Conservation (phyloP, 768 basidiomycete species). For the Mycena crocata region DNA sequence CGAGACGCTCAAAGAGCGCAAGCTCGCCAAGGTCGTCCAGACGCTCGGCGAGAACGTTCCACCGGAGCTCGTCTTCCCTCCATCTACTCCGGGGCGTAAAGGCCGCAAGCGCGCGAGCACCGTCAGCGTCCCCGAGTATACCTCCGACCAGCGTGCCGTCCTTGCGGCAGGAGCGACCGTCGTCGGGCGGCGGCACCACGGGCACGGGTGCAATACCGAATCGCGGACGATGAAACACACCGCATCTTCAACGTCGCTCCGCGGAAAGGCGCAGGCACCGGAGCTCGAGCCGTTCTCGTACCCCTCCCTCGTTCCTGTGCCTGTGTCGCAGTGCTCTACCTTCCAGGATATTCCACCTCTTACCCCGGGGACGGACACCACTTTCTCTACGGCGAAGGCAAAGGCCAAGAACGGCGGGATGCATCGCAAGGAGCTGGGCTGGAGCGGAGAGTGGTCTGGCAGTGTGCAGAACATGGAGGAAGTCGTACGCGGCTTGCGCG, state of each 20-base stretch:
- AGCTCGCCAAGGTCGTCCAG: constrained; percentile 31
- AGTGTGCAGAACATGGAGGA: constrained; percentile 27
- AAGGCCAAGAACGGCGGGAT: background rate
- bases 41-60: constrained; percentile 36
- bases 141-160: background rate
- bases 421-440: constrained; percentile 30
- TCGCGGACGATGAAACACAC: constrained; percentile 21
- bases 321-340: background rate
- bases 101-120: constrained; percentile 32
- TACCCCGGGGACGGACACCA: background rate
- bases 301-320: constrained; percentile 17
- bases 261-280: background rate
- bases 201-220: background rate
- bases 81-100: background rate
- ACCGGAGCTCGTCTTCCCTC: constrained; percentile 28
- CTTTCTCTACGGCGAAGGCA: background rate
- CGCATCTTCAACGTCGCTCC: constrained; percentile 24
- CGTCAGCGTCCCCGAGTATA: constrained; percentile 24
- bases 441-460: constrained; percentile 31
- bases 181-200: constrained; percentile 17
- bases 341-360: background rate
- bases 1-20: constrained; percentile 20
- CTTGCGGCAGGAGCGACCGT: background rate
- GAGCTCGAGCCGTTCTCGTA: constrained; percentile 30
- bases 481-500: constrained; percentile 26